Conservation (phyloP, 768 basidiomycete species). For the Termitomyces sp. region DNA sequence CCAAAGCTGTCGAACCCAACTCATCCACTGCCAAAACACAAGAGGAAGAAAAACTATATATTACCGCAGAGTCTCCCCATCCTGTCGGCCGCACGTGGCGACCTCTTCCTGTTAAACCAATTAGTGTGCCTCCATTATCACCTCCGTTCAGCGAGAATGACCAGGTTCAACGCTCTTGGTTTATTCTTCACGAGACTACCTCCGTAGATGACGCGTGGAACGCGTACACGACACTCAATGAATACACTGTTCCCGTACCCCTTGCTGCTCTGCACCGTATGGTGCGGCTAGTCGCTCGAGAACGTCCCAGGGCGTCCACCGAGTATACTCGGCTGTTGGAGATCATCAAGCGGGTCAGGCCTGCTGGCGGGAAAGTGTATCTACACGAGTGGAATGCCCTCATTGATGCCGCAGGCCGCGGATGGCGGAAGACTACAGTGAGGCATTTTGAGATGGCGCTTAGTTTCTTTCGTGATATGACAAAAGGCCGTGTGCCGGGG, state of each 20-base stretch:
- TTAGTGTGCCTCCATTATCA: slow-evolving; percentile 1
- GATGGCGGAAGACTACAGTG: slow-evolving; percentile 55
- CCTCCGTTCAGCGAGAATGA: slow-evolving; percentile 8
- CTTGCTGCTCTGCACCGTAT: slow-evolving; percentile 60
- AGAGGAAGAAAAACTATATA: neutral
- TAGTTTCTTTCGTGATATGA: slow-evolving; percentile 61
- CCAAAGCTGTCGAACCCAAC: neutral
- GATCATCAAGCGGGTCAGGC: slow-evolving; percentile 58
- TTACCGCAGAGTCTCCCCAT: slow-evolving; percentile 16
- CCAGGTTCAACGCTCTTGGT: slow-evolving; percentile 16
- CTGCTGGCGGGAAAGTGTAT: slow-evolving; percentile 52
- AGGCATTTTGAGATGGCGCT: slow-evolving; percentile 63
- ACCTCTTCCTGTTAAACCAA: slow-evolving; percentile 13
- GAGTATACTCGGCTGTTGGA: slow-evolving; percentile 67
- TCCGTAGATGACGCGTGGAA: slow-evolving; percentile 35
- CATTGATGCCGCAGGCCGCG: slow-evolving; percentile 64
- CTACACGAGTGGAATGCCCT: slow-evolving; percentile 78
- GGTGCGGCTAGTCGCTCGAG: slow-evolving; percentile 52
- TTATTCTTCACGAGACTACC: slow-evolving; percentile 21
- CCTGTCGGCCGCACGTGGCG: slow-evolving; percentile 28
- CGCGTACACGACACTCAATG: slow-evolving; percentile 37
- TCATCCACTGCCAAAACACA: neutral
- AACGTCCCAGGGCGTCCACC: slow-evolving; percentile 55
- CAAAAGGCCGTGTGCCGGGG: slow-evolving; percentile 43
- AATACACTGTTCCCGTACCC: slow-evolving; percentile 36